Conservation (phyloP, 1,139 yeast genomes). For the Yamadazyma dendronema region DNA sequence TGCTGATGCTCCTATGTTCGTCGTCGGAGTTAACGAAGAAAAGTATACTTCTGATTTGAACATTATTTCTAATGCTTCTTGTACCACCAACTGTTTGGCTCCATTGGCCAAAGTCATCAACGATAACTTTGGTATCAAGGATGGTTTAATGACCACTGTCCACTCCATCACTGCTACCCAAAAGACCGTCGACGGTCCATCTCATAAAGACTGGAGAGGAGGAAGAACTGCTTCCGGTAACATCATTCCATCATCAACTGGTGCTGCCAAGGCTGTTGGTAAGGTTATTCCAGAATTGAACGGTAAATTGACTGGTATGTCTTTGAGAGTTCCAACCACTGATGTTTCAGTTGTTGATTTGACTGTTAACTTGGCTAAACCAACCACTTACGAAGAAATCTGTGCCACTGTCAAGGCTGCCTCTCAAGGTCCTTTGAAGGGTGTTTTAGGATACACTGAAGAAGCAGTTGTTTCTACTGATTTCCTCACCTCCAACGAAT, state of each 20-base stretch:
- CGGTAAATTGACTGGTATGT: slow-evolving; percentile 78
- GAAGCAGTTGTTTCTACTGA: slow-evolving; percentile 76
- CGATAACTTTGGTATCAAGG: slow-evolving; percentile 69
- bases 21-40: slow-evolving; percentile 70
- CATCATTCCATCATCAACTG: slow-evolving; percentile 80
- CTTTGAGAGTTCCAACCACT: slow-evolving; percentile 76
- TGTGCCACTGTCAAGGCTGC: slow-evolving; percentile 63
- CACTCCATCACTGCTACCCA: slow-evolving; percentile 82
- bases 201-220: slow-evolving; percentile 87
- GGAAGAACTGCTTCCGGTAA: slow-evolving; percentile 81
- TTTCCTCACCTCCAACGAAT: slow-evolving; percentile 66
- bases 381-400: slow-evolving; percentile 67
- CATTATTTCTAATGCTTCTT: slow-evolving; percentile 74
- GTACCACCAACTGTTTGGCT: slow-evolving; percentile 81
- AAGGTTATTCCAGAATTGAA: slow-evolving; percentile 74
- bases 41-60: slow-evolving; percentile 60
- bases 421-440: slow-evolving; percentile 62
- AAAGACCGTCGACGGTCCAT: slow-evolving; percentile 81
- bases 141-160: slow-evolving; percentile 79
- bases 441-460: slow-evolving; percentile 72
- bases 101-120: slow-evolving; percentile 75
- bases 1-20: slow-evolving; percentile 77
- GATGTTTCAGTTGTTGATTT: slow-evolving; percentile 60
- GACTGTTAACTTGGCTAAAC: slow-evolving; percentile 49
- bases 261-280: slow-evolving; percentile 86